phyloP scores from a whole-genome alignment of 345 rosid species.

The Brassica rapa region DNA sequence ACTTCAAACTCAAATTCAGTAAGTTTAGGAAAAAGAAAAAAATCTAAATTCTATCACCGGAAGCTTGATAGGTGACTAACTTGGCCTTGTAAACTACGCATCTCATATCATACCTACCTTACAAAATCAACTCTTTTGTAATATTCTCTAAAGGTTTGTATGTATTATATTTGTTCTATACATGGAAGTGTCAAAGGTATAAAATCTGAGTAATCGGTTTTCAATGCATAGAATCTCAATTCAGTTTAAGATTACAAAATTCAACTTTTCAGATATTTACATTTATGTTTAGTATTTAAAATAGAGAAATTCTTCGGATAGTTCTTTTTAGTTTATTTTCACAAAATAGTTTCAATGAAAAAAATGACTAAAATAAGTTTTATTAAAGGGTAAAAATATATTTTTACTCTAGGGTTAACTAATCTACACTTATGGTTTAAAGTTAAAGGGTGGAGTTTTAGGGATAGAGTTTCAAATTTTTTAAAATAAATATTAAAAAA shows the following conservation, averaged over 20 bases:
- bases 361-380: too few species aligned
- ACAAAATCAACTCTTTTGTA: slow-evolving; percentile 20
- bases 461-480: too few species aligned
- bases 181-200: neutral
- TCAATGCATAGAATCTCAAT: neutral
- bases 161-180: slow-evolving; percentile 2
- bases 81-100: slow-evolving; percentile 7
- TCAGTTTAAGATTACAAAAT: neutral
- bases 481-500: too few species aligned
- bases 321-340: too few species aligned
- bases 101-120: slow-evolving; percentile 31
- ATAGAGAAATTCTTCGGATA: too few species aligned
- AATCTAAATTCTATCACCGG: neutral
- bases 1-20: slow-evolving; percentile 22
- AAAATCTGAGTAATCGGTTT: neutral
- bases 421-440: too few species aligned
- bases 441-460: too few species aligned
- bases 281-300: neutral
- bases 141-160: neutral
- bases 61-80: slow-evolving; percentile 16
- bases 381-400: too few species aligned
- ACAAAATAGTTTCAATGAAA: too few species aligned
- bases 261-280: neutral
- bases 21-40: neutral
- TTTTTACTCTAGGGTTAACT: too few species aligned